Evolutionary conservation across 768 basidiomycete species (phyloP).

Genomic region (Serpula lacrymans): DNA sequence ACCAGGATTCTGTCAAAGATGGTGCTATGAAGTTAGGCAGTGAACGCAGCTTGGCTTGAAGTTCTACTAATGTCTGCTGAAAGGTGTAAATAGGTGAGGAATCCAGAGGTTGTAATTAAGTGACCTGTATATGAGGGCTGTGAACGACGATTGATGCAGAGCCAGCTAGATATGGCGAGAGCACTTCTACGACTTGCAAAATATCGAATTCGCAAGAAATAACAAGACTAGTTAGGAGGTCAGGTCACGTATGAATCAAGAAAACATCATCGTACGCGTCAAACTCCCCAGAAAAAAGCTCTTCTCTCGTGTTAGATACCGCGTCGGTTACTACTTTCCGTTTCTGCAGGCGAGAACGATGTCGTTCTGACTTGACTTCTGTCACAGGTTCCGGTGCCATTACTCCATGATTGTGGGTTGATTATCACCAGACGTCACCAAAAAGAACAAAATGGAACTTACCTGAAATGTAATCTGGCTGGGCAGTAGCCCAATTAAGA

Average conservation of each 20-base stretch:
- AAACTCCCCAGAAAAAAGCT: conserved; percentile 84
- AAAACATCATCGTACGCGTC: conserved; percentile 55
- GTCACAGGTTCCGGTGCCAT: conserved; percentile 56
- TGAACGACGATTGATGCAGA: conserved; percentile 87
- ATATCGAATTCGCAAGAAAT: conserved; percentile 86
- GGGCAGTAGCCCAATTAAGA: conserved; percentile 89
- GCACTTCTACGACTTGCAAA: conserved; percentile 68
- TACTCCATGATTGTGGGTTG: conserved; percentile 35
- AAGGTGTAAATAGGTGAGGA: conserved; percentile 1
- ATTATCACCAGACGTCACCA: background rate
- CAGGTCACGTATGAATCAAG: conserved; percentile 3
- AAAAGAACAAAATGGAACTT: conserved; percentile 15
- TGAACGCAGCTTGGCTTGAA: conserved; percentile 68
- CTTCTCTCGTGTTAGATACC: conserved; percentile 64
- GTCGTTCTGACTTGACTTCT: conserved; percentile 67
- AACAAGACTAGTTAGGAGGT: conserved; percentile 54
- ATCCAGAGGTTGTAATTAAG: conserved; percentile 8
- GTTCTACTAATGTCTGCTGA: conserved; percentile 66
- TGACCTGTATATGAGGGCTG: conserved; percentile 75
- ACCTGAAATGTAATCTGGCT: conserved; percentile 73
- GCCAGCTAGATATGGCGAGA: conserved; percentile 77
- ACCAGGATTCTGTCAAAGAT: conserved; percentile 80
- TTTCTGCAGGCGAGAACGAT: conserved; percentile 69
- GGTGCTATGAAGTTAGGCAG: conserved; percentile 71
- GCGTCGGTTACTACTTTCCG: conserved; percentile 68